Evolutionary conservation across 495 filamentous ascomycete species (phyloP), one percentile per base, ranked within the genome.

Genomic region (Rusavskia elegans): DNA sequence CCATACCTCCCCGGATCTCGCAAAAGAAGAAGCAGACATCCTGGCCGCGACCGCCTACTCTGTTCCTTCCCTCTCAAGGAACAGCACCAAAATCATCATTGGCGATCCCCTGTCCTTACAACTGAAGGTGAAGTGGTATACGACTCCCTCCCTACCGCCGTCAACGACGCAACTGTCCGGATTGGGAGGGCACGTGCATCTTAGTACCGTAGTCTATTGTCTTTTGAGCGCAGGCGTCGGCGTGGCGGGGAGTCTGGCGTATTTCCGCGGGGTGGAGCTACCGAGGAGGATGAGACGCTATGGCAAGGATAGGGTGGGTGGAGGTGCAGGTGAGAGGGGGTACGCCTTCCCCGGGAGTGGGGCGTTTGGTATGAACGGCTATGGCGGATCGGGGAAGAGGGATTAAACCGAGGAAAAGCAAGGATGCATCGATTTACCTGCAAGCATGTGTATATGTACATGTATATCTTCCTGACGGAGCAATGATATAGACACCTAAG

Each of bases 31-130:
- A 16, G 30, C 29, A 37, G 89, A 87, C 37, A 79, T 86, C 6
- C 77, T 98, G 39, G 88, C 86, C 23, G 88, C 83, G 19, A 82
- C 85, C 5, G 92, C 89, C 8, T 98, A 98, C 65, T 84, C 79
- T 36, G 81, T 84, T 5, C 85, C 85, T 11, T 80, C 85, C 23
- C 79, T 86, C 23, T 79, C 79, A 45, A 71, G 74, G 53, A 68
- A 71, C 2, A 71, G 71, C 3, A 69, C 74, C 21, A 56, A 57
- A 51, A 54, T 98, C 27, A 74, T 96, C 21, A 94, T 95, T 58
- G 89, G 89, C 7, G 87, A 95, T 61, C 79, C 82, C 23, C 68
- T 98, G 25, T 80, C 87, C 1, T 74, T 97, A 57, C 77, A 74
- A 45, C 84, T 98, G 58, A 80, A 76, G 51, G 81, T 97, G 36